A percentile compares a stretch with the other conserved stretches of the same genome.
Conservation (phyloP, 2,329 filamentous ascomycete genomes). For the Magnaporthiopsis rhizophila region DNA sequence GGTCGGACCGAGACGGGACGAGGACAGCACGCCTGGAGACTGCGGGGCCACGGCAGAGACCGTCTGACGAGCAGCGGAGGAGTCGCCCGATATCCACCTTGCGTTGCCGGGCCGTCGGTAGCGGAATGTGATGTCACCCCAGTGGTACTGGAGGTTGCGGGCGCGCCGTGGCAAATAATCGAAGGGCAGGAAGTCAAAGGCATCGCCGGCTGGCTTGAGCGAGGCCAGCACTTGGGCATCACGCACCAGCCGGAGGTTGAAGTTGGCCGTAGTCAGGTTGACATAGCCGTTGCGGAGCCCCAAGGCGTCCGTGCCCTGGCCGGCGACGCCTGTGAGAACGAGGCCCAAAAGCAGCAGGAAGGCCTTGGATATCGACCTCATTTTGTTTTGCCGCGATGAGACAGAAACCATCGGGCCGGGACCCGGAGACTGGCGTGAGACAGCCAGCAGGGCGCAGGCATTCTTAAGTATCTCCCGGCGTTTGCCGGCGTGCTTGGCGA, state of each 20-base stretch:
- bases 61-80: constrained; percentile 3
- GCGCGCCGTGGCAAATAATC: constrained; percentile 39
- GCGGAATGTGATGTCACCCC: constrained; percentile 48
- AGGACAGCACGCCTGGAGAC: not conserved
- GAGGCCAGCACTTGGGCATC: constrained; percentile 42
- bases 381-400: not conserved
- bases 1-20: constrained; percentile 22
- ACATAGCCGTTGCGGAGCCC: constrained; percentile 26
- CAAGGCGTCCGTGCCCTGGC: constrained; percentile 2
- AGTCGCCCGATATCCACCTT: constrained; percentile 3
- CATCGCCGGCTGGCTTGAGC: constrained; percentile 27
- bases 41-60: not conserved
- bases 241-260: constrained; percentile 32
- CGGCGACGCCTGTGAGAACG: not conserved
- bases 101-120: constrained; percentile 29
- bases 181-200: constrained; percentile 48
- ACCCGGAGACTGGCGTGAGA: too few relatives aligned
- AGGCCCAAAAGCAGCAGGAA: not conserved
- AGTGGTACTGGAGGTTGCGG: constrained; percentile 47
- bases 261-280: constrained; percentile 30
- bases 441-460: too few relatives aligned
- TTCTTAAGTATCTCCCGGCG: too few relatives aligned
- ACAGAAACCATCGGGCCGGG: not conserved
- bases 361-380: not conserved
- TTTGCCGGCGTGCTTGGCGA: too few relatives aligned